Base-by-base conservation (phyloP, 164 flowering plant species). In the Stephania japonica region DNA sequence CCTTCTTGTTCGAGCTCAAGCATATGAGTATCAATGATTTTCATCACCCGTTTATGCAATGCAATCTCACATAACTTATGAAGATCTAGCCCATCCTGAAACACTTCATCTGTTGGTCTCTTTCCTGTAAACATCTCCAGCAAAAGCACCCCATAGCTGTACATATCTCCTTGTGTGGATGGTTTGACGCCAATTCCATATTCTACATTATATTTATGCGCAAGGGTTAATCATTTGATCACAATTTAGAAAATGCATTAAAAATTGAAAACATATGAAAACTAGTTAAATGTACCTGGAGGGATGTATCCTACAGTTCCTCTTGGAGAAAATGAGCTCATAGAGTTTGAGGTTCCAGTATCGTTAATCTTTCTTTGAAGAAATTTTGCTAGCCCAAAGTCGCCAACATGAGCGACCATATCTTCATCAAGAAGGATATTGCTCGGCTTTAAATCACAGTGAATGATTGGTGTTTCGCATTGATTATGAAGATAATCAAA, bases 271-370 rank as follows among this genome's bases (percentile, higher is more conserved):
- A 10, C 10, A 43, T 5, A 43, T 43, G 47, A 43, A 43, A n/a
- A n/a, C n/a, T n/a, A n/a, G 5, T 10, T 43, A 43, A 5, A 43
- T 43, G 47, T 70, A 70, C 73, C 73, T 53, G 73, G 73, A 27
- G 73, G 44, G 27, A 70, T 42, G 56, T 70, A 70, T 32, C 73
- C 73, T 18, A 70, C 38, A 59, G 68, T 64, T 32, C 73, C 73
- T 13, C 25, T 59, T 7, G 56, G 18, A 18, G 65, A 23, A 32
- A 70, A 18, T 38, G 73, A 70, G 4, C 24, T 32, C 0, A 27
- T 21, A 4, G 18, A 21, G 5, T 38, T 10, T 10, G 10, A 27
- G 6, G 13, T 1, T 1, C 25, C 43, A 53, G 64, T 26, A 27
- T 8, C 12, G 42, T 16, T 71, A 16, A 14, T 18, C 26, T 23